These are phyloP conservation scores for Gamsiella multidivaricata DNA, from an alignment of 192 early-diverging fungal genomes.

Conservation along the genomic window DNA sequence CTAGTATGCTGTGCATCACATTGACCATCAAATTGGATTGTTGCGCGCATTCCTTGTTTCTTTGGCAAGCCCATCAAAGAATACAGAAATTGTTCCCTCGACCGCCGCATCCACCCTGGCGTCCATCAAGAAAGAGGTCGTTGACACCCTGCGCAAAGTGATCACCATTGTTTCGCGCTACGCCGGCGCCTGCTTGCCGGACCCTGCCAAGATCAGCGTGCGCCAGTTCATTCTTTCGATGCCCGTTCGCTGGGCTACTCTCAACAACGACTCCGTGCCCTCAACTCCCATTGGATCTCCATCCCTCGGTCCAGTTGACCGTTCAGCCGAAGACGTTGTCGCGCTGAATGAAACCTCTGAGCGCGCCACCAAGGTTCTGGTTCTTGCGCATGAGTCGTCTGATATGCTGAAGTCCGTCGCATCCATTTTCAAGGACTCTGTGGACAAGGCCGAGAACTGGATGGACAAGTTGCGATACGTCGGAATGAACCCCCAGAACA, in stretches of 20 bases:
- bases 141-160: slow-evolving; percentile 84
- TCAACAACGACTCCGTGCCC: slow-evolving; percentile 57
- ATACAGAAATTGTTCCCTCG: slow-evolving; percentile 37
- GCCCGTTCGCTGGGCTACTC: slow-evolving; percentile 79
- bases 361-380: slow-evolving; percentile 71
- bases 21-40: slow-evolving; percentile 73
- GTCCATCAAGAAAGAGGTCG: slow-evolving; percentile 81
- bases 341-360: slow-evolving; percentile 57
- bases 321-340: slow-evolving; percentile 31
- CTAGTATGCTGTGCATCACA: slow-evolving; percentile 81
- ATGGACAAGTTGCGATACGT: slow-evolving; percentile 60
- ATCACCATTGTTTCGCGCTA: slow-evolving; percentile 90
- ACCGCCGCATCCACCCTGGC: slow-evolving; percentile 57
- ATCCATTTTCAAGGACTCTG: slow-evolving; percentile 73
- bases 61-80: slow-evolving; percentile 43
- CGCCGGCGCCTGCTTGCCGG: slow-evolving; percentile 85
- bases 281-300: slow-evolving; percentile 57
- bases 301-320: slow-evolving; percentile 42
- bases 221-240: slow-evolving; percentile 85
- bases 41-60: slow-evolving; percentile 69
- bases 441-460: slow-evolving; percentile 74
- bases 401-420: slow-evolving; percentile 75
- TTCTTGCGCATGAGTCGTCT: slow-evolving; percentile 75
- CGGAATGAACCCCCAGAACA: slow-evolving; percentile 47
- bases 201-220: slow-evolving; percentile 81